phyloP scores from a whole-genome alignment of 2,329 filamentous ascomycete species.

The Zymoseptoria brevis region DNA sequence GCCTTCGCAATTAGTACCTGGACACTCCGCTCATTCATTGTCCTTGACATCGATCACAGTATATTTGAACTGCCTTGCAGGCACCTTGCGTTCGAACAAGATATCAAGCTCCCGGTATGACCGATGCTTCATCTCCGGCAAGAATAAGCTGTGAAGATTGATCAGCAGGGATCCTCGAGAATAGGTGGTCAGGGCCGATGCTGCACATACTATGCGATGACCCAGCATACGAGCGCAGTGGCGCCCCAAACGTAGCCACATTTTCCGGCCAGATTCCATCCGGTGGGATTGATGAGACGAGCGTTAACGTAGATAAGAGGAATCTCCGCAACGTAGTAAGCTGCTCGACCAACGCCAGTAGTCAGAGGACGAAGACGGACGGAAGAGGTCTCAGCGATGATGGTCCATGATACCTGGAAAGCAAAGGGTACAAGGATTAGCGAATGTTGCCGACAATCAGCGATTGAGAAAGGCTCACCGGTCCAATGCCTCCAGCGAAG shows the following conservation, averaged over 20 bases:
- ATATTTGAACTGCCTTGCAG: conserved; percentile 39
- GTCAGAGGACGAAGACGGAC: conserved; percentile 21
- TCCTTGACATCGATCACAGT: conserved; percentile 33
- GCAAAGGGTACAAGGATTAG: not conserved
- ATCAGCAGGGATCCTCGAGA: not conserved
- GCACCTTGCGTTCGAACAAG: conserved; percentile 36
- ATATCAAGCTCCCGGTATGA: conserved; percentile 42
- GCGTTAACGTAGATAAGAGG: conserved; percentile 17
- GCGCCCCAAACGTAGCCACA: conserved; percentile 43
- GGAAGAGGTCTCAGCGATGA: conserved; percentile 24
- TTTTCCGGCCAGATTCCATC: conserved; percentile 36
- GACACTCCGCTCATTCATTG: not conserved
- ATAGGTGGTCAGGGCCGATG: not conserved
- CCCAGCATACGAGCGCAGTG: conserved; percentile 36
- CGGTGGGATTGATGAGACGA: conserved; percentile 21
- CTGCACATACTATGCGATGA: conserved; percentile 28
- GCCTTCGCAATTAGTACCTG: not conserved
- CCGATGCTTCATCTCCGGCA: conserved; percentile 41
- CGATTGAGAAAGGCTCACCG: not conserved
- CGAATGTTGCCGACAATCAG: not conserved
- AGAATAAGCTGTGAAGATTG: conserved; percentile 25
- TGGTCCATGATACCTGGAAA: conserved; percentile 15
- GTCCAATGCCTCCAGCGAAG: conserved; percentile 20
- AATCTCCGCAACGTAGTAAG: conserved; percentile 23
- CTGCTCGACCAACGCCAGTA: conserved; percentile 20